Evolutionary conservation across 441 rosid species (phyloP), one percentile per base, ranked within the genome.

Genomic region (Mallotus repandus): DNA sequence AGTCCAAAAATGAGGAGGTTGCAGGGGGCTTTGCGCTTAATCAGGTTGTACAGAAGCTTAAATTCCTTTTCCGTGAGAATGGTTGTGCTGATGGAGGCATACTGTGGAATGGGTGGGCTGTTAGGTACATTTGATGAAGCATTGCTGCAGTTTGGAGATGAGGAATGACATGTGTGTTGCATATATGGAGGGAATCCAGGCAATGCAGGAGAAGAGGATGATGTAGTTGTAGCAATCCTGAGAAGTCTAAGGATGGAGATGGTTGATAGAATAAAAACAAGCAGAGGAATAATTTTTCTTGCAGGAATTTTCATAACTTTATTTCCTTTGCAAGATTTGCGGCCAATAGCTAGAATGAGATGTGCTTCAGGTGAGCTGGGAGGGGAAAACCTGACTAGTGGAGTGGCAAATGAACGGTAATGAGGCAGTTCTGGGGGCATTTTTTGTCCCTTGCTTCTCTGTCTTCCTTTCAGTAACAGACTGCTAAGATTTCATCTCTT

Each of bases 1-100:
- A 89, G 84, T 0, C 98, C 98, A 79, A 89, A 91, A 32, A 93
- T 87, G 18, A 95, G 94, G 78, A 93, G 87, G 77, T 93, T 95
- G 81, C 98, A 91, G 15, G 99, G 99, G 1, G 87, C 45, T 79
- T 68, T 86, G 46, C 25, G 68, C 68, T 79, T 76, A 52, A 94
- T 52, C 56, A 88, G 79, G 60, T 84, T 79, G 10, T 82, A 78
- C 12, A 94, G 84, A 77, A 92, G 74, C 74, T 76, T 82, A 79
- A 86, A 79, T 80, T 94, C 99, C 82, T 89, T 94, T 48, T 79
- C 77, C 16, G 88, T 82, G 76, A 89, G 90, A 70, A 38, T 10
- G 59, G 65, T 45, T 25, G 70, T 59, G 54, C 49, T 52, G 62
- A 65, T 71, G 22, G 80, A 57, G 35, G 76, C 29, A 55, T 76